Conservation (phyloP, 805 yeast species). For the Ogataea polymorpha region DNA sequence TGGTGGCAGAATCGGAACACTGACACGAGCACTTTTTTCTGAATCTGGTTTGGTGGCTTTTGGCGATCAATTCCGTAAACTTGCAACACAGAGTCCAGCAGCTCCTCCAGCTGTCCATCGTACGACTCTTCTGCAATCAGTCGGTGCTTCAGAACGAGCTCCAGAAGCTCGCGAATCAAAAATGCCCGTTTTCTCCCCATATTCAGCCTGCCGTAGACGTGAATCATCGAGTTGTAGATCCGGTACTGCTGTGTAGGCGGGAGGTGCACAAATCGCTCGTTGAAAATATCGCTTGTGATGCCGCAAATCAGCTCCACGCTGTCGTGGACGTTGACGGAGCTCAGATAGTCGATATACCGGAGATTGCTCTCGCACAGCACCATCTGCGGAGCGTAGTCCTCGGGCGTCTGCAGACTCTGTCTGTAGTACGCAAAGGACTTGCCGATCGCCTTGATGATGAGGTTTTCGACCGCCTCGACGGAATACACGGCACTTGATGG, state of each 20-base stretch:
- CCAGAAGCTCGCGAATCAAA: constrained; percentile 61
- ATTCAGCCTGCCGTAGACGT: constrained; percentile 59
- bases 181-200: constrained; percentile 67
- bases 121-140: constrained; percentile 11
- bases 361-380: constrained; percentile 72
- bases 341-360: constrained; percentile 60
- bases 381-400: constrained; percentile 78
- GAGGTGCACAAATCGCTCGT: constrained; percentile 43
- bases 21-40: constrained; percentile 41
- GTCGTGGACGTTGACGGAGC: constrained; percentile 46
- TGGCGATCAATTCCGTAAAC: constrained; percentile 47
- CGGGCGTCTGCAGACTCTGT: constrained; percentile 52
- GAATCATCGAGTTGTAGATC: constrained; percentile 63
- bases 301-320: constrained; percentile 43
- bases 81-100: constrained; percentile 45
- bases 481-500: constrained; percentile 18
- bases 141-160: constrained; percentile 33
- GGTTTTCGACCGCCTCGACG: constrained; percentile 30
- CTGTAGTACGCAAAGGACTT: constrained; percentile 44
- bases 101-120: constrained; percentile 13
- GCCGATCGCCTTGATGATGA: constrained; percentile 37
- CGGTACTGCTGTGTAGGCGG: constrained; percentile 52
- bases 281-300: constrained; percentile 46
- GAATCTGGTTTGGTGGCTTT: constrained; percentile 16
- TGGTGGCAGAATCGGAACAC: constrained; percentile 54